phyloP scores from a whole-genome alignment of 2,329 filamentous ascomycete genomes.

The Thermothelomyces thermophilus region DNA sequence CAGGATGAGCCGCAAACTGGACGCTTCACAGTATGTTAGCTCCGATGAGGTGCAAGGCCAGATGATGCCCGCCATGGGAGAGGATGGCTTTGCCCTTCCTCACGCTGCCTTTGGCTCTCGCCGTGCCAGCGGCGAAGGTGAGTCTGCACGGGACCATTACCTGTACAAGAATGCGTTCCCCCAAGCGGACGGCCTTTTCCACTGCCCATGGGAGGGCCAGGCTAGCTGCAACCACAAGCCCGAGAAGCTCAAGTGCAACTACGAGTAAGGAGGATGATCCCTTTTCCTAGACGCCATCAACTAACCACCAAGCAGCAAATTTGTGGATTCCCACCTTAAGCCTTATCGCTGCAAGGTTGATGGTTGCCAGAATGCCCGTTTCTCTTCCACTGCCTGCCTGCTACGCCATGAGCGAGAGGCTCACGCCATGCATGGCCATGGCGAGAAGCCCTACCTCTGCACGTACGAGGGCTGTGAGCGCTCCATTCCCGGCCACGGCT shows the following conservation, averaged over 20 bases:
- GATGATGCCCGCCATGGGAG: slow-evolving; percentile 29
- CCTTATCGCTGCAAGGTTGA: slow-evolving; percentile 89
- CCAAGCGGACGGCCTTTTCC: slow-evolving; percentile 72
- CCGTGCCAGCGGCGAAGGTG: slow-evolving; percentile 46
- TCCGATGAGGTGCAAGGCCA: slow-evolving; percentile 34
- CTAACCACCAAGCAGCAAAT: slow-evolving; percentile 61
- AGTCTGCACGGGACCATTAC: slow-evolving; percentile 58
- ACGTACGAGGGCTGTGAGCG: slow-evolving; percentile 83
- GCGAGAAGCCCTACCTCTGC: slow-evolving; percentile 87
- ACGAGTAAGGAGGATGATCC: slow-evolving; percentile 64
- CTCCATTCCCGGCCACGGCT: slow-evolving; percentile 74
- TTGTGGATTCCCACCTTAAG: slow-evolving; percentile 92
- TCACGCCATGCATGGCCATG: slow-evolving; percentile 91
- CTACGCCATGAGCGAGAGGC: slow-evolving; percentile 93
- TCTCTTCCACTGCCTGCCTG: slow-evolving; percentile 91
- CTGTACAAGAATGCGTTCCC: slow-evolving; percentile 63
- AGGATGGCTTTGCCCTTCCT: slow-evolving; percentile 33
- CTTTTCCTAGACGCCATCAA: slow-evolving; percentile 17
- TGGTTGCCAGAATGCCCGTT: slow-evolving; percentile 76
- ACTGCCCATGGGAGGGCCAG: slow-evolving; percentile 79
- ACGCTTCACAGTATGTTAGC: slow-evolving; percentile 30
- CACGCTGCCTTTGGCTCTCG: slow-evolving; percentile 38
- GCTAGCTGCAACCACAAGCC: slow-evolving; percentile 76
- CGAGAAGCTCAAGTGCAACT: slow-evolving; percentile 97
- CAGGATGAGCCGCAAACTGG: slow-evolving; percentile 36